phyloP scores from a whole-genome alignment of 1,284 basidiomycete genomes.

The Macrocybe sp. region DNA sequence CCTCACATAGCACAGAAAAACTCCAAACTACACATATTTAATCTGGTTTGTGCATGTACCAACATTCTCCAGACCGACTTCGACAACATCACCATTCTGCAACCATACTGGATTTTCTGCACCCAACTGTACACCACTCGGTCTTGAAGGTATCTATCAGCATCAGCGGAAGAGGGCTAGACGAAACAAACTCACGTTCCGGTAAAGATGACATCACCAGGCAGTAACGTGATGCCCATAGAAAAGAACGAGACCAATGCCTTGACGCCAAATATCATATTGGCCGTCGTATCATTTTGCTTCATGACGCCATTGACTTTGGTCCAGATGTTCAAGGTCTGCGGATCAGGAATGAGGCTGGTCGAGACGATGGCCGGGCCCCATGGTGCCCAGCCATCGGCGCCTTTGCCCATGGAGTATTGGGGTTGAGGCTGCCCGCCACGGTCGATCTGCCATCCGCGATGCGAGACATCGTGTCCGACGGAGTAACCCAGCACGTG shows the following conservation, averaged over 20 bases:
- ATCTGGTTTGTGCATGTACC: conserved; percentile 33
- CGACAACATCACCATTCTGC: conserved; percentile 33
- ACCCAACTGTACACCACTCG: conserved; percentile 30
- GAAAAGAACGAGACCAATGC: conserved; percentile 47
- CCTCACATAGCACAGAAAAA: no score
- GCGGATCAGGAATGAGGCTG: conserved; percentile 38
- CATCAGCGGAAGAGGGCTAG: background rate
- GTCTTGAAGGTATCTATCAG: conserved; percentile 15
- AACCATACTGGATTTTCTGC: conserved; percentile 32
- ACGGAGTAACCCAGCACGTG: conserved; percentile 37
- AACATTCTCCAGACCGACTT: conserved; percentile 33
- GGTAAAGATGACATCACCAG: conserved; percentile 57
- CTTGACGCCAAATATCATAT: conserved; percentile 39
- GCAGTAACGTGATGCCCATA: conserved; percentile 50
- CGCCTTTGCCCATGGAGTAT: conserved; percentile 40
- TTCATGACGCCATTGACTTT: conserved; percentile 42
- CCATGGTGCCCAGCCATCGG: conserved; percentile 37
- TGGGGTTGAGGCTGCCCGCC: conserved; percentile 37
- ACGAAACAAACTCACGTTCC: conserved; percentile 33
- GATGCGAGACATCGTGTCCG: conserved; percentile 37
- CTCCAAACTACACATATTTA: no score
- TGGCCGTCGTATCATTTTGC: conserved; percentile 45
- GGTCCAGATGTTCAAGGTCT: conserved; percentile 40
- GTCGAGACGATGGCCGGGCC: conserved; percentile 42
- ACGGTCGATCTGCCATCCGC: conserved; percentile 40